Evolutionary conservation across 352 stramenopile genomes (phyloP).

Genomic region (Globisporangium viniferum): DNA sequence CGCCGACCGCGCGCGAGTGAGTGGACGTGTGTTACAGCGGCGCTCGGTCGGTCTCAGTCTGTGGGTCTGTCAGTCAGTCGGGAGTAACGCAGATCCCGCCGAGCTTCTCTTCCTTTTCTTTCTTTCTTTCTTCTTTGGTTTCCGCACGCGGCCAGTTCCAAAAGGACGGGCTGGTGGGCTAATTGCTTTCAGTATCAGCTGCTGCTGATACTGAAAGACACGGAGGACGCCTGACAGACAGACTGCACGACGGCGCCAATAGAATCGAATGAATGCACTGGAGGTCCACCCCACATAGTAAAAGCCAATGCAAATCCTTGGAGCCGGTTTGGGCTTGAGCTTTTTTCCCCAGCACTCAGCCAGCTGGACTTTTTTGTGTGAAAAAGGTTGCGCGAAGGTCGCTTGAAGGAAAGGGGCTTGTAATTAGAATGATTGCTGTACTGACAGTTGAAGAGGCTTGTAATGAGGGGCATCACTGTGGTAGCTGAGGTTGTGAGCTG

Average conservation of each 20-base stretch:
- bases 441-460: background rate
- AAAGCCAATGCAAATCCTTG: conserved; percentile 7
- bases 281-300: background rate
- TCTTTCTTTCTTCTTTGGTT: conserved; percentile 1
- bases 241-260: conserved; percentile 1
- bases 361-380: conserved; percentile 6
- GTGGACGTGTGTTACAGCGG: background rate
- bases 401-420: background rate
- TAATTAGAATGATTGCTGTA: background rate
- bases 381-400: conserved; percentile 15
- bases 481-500: background rate
- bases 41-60: background rate
- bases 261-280: background rate
- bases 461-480: background rate
- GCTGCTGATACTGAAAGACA: background rate
- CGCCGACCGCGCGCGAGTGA: background rate
- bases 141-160: background rate
- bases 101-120: background rate
- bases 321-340: conserved; percentile 30
- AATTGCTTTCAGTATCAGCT: background rate
- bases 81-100: background rate
- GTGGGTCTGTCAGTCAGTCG: background rate
- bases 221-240: background rate
- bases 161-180: background rate
- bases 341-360: background rate